Evolutionary conservation across 1,139 yeast species (phyloP), one percentile per base, ranked within the genome.

Genomic region (Lodderomyces margitis): DNA sequence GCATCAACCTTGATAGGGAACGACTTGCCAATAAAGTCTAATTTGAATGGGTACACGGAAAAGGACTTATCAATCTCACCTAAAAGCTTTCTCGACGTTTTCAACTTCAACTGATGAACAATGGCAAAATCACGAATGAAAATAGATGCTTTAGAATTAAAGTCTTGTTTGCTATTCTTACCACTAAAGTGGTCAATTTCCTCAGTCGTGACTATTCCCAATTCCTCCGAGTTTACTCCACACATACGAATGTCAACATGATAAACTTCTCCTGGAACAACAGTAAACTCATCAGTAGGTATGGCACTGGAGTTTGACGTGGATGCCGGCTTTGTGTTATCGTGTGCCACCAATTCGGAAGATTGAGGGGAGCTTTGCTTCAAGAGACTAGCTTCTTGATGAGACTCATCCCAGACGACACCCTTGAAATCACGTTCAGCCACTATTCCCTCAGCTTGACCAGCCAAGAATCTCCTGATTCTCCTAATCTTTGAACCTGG

Each of bases 401-500:
- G 87, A 35, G 83, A 75, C 62, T 85, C 92, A 42, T 83, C 80
- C 98, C 98, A 92, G 27, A 78, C 87, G 40, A 89, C 94, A 57
- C 96, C 97, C 65, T 89, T 88, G 64, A 83, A 85, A 53, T 89
- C 97, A 57, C 83, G 79, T 67, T 92, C 98, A 36, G 91, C 92
- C 49, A 91, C 95, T 45, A 87, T 75, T 55, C 88, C 88, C 56
- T 87, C 95, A 46, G 91, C 84, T 70, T 92, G 98, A 41, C 98
- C 98, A 24, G 96, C 95, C 58, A 92, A 78, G 58, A 91, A 92
- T 59, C 98, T 80, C 70, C 96, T 80, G 46, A 91, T 75, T 62
- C 96, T 78, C 68, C 98, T 83, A 34, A 92, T 86, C 60, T 88
- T 83, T 33, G 96, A 86, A 0, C 96, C 96, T 34, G 98, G 98